phyloP scores from a whole-genome alignment of 2,329 filamentous ascomycete genomes.

The Talaromyces sp. region DNA sequence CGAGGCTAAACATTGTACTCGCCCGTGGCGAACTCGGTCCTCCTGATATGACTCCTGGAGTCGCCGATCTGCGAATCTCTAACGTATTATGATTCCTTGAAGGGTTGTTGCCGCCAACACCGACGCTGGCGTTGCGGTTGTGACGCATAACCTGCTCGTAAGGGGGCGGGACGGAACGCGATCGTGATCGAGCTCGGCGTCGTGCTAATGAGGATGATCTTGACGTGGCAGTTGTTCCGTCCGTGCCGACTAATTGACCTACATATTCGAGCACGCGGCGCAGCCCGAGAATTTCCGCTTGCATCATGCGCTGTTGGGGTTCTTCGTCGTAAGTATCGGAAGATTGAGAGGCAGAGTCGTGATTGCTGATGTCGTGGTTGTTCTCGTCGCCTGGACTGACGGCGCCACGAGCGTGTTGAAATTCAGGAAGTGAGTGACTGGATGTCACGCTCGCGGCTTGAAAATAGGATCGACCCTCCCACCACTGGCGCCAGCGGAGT shows the following conservation, averaged over 20 bases:
- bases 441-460: slow-evolving; percentile 36
- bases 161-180: slow-evolving; percentile 6
- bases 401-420: slow-evolving; percentile 42
- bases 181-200: slow-evolving; percentile 21
- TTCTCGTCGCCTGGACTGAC: not conserved
- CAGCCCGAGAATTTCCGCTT: slow-evolving; percentile 51
- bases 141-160: not conserved
- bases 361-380: not conserved
- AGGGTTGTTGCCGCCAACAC: not conserved
- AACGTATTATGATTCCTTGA: not conserved
- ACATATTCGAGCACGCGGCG: slow-evolving; percentile 54
- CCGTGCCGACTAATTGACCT: slow-evolving; percentile 45
- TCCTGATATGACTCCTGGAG: slow-evolving; percentile 15
- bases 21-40: slow-evolving; percentile 28
- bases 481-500: slow-evolving; percentile 51
- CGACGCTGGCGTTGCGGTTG: not conserved
- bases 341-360: not conserved
- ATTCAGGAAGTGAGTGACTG: slow-evolving; percentile 31
- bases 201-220: slow-evolving; percentile 14
- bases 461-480: slow-evolving; percentile 38
- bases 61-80: not conserved
- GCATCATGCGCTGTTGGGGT: slow-evolving; percentile 46
- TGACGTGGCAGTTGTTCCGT: slow-evolving; percentile 22
- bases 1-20: slow-evolving; percentile 29
- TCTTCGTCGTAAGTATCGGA: slow-evolving; percentile 23